Base-by-base conservation (phyloP, 352 stramenopile genomes). In the Globisporangium canariense region DNA sequence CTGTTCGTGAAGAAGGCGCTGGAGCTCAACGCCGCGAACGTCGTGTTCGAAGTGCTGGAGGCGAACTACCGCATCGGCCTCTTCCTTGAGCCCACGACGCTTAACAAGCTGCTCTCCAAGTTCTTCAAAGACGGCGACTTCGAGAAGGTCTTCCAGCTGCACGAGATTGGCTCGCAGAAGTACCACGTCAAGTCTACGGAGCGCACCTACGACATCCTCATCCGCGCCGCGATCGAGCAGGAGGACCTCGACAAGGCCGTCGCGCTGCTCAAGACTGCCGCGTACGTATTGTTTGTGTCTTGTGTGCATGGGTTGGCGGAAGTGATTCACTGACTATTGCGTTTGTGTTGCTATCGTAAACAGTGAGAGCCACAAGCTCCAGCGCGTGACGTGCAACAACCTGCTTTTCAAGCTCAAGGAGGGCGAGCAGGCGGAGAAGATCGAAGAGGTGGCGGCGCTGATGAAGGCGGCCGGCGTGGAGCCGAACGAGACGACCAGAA, bases 301-400 rank as follows among this genome's bases (percentile, higher is more conserved):
- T 38, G 63, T 11, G 40, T 28, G 25, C 25, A 28, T 28, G 25
- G 25, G 25, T 28, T 28, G 25, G 25, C 2, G 25, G 25, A 28
- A 28, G 25, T 28, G 25, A 1, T 28, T 28, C 25, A 2, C 40
- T 18, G 25, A 5, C 25, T 41, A 8, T 34, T 38, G 10, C 20
- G 28, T 45, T n/a, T 1, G 32, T 51, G 52, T 50, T 11, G 25
- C 25, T 28, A 28, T 41, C 25, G 49, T 22, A 25, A 41, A 58
- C 52, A 92, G 83, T 51, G 75, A 90, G 59, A 66, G 70, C 63
- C 81, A 84, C 66, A 89, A 90, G 70, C 71, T 93, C 45, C 85
- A 91, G 74, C 83, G 83, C 67, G 83, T 93, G 77, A 93, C 83
- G 63, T 93, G 83, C 80, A 93, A 93, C 80, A 91, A 93, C 74